Base-by-base conservation (phyloP, 2,329 filamentous ascomycete genomes). In the Fusarium cicatricum region DNA sequence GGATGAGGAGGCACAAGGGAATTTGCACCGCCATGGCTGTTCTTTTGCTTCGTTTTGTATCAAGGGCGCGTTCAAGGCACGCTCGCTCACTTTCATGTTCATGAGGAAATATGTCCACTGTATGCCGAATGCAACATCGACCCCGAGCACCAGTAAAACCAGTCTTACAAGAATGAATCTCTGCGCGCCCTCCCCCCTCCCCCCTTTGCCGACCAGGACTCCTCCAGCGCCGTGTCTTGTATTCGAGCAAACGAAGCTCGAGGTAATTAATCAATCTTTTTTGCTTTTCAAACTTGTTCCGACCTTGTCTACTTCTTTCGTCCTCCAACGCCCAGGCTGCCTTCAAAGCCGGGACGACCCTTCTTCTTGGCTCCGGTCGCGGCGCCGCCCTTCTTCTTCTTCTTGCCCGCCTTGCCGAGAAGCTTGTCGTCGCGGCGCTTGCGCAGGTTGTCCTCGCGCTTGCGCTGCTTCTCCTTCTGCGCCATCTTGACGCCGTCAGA, bases 381-480 rank as follows among this genome's bases (percentile, higher is more conserved):
- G 11, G 55, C 54, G 23, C 55, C 36, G 54, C 49, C 49, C 64
- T 68, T 73, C 66, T 74, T 75, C 75, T 84, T 85, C 78, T 85
- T 85, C 74, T 85, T 87, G 29, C 81, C 83, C 50, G 81, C 82
- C 63, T 81, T 82, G 48, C 85, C 84, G 45, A 79, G 70, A 49
- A 80, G 58, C 78, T 92, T 93, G 62, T 90, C 89, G 43, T 95
- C 91, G 65, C 84, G 84, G 62, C 90, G 82, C 76, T 90, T 89
- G 68, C 82, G 81, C 61, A 94, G 78, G 72, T 94, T 94, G 42
- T 90, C 89, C 70, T 92, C 90, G 59, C 89, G 84, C 81, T 96
- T 96, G 75, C 87, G 86, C 71, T 94, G 91, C 72, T 88, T 89
- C 66, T 90, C 88, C 47, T 91, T 90, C 72, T 90, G 90, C 42